phyloP scores from a whole-genome alignment of 108 stramenopile species.

The Phaeodactylum tricornutum region DNA sequence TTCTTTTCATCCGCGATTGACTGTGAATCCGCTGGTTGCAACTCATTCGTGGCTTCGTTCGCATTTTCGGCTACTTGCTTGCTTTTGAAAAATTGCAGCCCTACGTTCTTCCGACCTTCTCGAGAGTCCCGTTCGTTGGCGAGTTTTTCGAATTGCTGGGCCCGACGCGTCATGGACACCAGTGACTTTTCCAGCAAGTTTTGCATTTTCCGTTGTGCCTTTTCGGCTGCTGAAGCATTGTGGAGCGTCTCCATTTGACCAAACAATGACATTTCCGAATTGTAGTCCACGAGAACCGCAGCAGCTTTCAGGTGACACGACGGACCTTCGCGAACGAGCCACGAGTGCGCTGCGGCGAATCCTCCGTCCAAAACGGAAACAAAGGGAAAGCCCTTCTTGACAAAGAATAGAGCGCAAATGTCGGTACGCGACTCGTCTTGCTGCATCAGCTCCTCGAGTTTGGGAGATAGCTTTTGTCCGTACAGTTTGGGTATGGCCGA shows the following conservation, averaged over 20 bases:
- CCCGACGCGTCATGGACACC: conserved; percentile 42
- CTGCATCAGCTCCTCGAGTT: conserved; percentile 27
- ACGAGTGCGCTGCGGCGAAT: conserved; percentile 79
- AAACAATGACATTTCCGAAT: conserved; percentile 58
- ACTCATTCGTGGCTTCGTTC: too few species aligned
- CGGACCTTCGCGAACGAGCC: conserved; percentile 51
- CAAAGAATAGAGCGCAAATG: conserved; percentile 75
- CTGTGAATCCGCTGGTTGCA: too few species aligned
- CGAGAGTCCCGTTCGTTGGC: conserved; percentile 2
- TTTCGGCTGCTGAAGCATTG: conserved; percentile 49
- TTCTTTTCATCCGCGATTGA: too few species aligned
- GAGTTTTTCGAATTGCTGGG: conserved; percentile 18
- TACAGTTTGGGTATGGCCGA: conserved; percentile 65
- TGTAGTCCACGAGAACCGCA: conserved; percentile 59
- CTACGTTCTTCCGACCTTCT: conserved; percentile 1
- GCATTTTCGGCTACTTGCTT: too few species aligned
- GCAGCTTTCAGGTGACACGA: conserved; percentile 25
- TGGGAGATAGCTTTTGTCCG: conserved; percentile 41
- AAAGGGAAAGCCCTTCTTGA: conserved; percentile 87
- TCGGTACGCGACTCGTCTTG: conserved; percentile 71
- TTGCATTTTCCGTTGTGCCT: conserved; percentile 54
- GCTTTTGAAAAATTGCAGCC: not conserved
- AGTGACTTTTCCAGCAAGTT: conserved; percentile 71
- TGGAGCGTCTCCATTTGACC: conserved; percentile 63
- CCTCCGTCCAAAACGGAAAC: conserved; percentile 88